Evolutionary conservation across 192 early-diverging fungal genomes (phyloP).

Genomic region (Cladochytrium replicatum): DNA sequence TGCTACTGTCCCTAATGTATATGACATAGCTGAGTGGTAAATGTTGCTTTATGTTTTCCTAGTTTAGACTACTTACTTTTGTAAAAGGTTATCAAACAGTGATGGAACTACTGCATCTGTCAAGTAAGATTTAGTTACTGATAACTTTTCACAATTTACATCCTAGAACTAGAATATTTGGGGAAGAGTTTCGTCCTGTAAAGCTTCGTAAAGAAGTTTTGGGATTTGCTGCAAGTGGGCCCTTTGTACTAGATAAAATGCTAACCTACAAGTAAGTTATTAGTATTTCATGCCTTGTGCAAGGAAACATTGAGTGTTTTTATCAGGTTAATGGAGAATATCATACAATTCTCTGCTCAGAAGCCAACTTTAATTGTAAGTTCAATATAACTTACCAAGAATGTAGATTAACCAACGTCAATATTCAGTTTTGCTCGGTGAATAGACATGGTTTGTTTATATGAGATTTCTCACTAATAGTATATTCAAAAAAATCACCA

Average conservation of each 20-base stretch:
- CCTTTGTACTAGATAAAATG: slow-evolving; percentile 46
- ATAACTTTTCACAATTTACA: not conserved
- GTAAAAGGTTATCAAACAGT: not conserved
- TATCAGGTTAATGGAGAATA: slow-evolving; percentile 27
- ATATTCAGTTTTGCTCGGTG: slow-evolving; percentile 30
- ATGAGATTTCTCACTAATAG: not conserved
- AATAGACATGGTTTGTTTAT: not conserved
- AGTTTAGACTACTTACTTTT: slow-evolving; percentile 1
- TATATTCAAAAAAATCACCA: not conserved
- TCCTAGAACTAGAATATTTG: slow-evolving; percentile 51
- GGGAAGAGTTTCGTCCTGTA: slow-evolving; percentile 61
- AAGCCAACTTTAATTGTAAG: slow-evolving; percentile 39
- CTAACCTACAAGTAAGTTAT: slow-evolving; percentile 39
- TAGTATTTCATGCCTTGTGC: not conserved
- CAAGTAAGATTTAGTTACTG: not conserved
- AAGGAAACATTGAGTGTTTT: not conserved
- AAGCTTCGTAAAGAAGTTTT: slow-evolving; percentile 41
- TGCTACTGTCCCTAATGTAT: slow-evolving; percentile 61
- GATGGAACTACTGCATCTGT: not conserved
- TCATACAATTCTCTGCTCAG: slow-evolving; percentile 17
- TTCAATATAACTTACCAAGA: not conserved
- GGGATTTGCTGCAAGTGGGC: slow-evolving; percentile 27
- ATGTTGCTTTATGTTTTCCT: slow-evolving; percentile 6
- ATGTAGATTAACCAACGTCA: not conserved
- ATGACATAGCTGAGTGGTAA: slow-evolving; percentile 57